Evolutionary conservation across 1,284 basidiomycete genomes (phyloP), one percentile per base, ranked within the genome.

Genomic region (Fomitiporia mediterranea): DNA sequence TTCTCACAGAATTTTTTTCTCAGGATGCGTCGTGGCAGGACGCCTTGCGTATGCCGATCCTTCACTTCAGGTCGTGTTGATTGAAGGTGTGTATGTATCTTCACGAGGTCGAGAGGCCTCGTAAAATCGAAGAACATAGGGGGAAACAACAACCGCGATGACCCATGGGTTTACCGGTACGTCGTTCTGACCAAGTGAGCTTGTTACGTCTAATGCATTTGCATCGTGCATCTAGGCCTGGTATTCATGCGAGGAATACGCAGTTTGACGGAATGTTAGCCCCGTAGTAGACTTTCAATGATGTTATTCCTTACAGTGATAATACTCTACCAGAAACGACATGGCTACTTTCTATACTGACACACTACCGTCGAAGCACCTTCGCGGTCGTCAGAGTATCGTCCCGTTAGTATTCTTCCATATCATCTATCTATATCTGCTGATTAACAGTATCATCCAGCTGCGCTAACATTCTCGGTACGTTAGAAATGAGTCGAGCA

Each of bases 341-440:
- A 86, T 86, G 69, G 83, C 83, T 0, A 86, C 80, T 2, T 86
- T 87, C 71, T 86, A 86, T 67, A 74, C 72, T 28, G 84, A 86
- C 66, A 80, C 80, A 13, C 74, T 75, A 71, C 67, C 73, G 38
- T 86, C 83, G 1, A 71, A 78, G 2, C 65, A 82, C 62, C 68
- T 86, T 53, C 81, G 84, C 54, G 83, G 83, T 35, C 74, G 84
- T 61, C 76, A 75, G 60, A 80, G 78, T 51, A 86, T 86, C 63
- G 84, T 86, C 13, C 84, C 84, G 77, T 85, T 63, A 65, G 81
- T 72, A 15, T 21, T 34, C 23, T 30, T 9, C n/a, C 40, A 19
- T 47, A 34, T 13, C 13, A 49, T 43, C 48, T 50, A n/a, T 47
- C 39, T 17, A 25, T 23, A 19, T 17, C 37, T 35, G 53, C 23